Evolutionary conservation across 2,329 filamentous ascomycete species (phyloP).

Genomic region (Aureobasidium leucospermi): DNA sequence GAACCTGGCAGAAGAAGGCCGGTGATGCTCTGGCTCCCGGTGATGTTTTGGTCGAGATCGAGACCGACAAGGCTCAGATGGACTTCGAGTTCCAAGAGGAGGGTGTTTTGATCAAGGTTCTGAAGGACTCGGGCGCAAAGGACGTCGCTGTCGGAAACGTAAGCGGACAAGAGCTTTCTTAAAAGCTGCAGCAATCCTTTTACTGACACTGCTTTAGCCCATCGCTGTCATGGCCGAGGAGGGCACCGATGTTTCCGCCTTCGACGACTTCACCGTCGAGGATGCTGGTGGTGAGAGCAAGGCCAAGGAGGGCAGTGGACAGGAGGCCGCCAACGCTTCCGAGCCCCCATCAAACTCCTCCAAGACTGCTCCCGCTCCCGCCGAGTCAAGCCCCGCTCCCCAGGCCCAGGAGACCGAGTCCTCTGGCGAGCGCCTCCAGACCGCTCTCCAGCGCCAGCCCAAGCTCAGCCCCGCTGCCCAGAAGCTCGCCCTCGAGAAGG

Average conservation of each 20-base stretch:
- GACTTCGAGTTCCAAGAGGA: slow-evolving; percentile 99
- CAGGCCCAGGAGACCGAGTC: slow-evolving; percentile 63
- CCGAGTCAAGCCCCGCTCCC: slow-evolving; percentile 43
- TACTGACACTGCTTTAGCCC: slow-evolving; percentile 51
- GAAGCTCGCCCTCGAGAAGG: slow-evolving; percentile 77
- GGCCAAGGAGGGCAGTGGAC: slow-evolving; percentile 55
- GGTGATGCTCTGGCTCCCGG: slow-evolving; percentile 82
- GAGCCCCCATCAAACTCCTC: slow-evolving; percentile 53
- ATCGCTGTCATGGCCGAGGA: slow-evolving; percentile 95
- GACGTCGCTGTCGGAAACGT: slow-evolving; percentile 92
- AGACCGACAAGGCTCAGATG: slow-evolving; percentile 99
- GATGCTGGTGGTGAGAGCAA: slow-evolving; percentile 83
- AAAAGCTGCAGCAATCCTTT: neutral
- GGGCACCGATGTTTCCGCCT: slow-evolving; percentile 75
- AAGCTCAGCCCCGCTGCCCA: slow-evolving; percentile 66
- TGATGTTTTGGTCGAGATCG: slow-evolving; percentile 84
- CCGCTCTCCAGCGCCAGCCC: slow-evolving; percentile 74
- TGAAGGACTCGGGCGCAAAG: slow-evolving; percentile 89
- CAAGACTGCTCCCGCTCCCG: slow-evolving; percentile 45
- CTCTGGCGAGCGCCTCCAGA: slow-evolving; percentile 70
- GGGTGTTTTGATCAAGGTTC: slow-evolving; percentile 86
- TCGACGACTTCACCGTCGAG: slow-evolving; percentile 78
- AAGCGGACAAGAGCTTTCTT: slow-evolving; percentile 27
- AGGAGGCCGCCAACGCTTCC: slow-evolving; percentile 53
- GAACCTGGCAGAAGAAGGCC: slow-evolving; percentile 93